phyloP scores from a whole-genome alignment of 1,284 basidiomycete species.

The Rhizopogon parksii region DNA sequence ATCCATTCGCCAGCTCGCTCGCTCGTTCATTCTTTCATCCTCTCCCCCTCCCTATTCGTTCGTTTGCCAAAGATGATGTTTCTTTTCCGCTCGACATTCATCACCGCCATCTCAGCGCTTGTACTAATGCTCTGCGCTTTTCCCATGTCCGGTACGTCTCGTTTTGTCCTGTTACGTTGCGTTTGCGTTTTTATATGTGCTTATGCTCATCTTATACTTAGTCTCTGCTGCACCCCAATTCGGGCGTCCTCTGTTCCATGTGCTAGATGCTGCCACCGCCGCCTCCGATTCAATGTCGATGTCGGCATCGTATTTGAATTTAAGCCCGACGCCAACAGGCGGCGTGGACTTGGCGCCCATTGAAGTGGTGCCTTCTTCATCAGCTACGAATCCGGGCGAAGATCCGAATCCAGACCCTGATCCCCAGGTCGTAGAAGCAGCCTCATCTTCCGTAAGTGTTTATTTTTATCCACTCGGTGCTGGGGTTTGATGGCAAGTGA shows the following conservation, averaged over 20 bases:
- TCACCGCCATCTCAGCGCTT: conserved; percentile 9
- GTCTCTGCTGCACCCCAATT: conserved; percentile 18
- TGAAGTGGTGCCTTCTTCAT: not conserved
- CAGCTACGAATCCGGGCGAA: not conserved
- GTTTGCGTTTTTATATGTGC: not conserved
- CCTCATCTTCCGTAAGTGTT: conserved; percentile 1
- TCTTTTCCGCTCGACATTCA: conserved; percentile 16
- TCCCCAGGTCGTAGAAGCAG: not conserved
- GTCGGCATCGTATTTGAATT: no score
- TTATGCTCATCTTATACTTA: not conserved
- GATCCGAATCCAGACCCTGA: not conserved
- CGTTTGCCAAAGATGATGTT: conserved; percentile 14
- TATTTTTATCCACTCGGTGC: not conserved
- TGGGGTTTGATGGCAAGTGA: not conserved
- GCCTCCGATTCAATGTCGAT: not conserved
- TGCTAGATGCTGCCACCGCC: conserved; percentile 6
- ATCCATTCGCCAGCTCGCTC: not conserved
- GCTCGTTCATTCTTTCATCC: not conserved
- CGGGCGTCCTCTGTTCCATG: conserved; percentile 11
- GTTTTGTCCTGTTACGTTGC: no score
- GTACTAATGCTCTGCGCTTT: conserved; percentile 8
- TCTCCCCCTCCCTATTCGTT: conserved; percentile 3
- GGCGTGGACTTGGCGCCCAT: not conserved
- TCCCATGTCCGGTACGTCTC: conserved; percentile 8
- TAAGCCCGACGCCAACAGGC: no score